phyloP scores from a whole-genome alignment of 805 yeast genomes.

The Crinitomyces ghanaensis region DNA sequence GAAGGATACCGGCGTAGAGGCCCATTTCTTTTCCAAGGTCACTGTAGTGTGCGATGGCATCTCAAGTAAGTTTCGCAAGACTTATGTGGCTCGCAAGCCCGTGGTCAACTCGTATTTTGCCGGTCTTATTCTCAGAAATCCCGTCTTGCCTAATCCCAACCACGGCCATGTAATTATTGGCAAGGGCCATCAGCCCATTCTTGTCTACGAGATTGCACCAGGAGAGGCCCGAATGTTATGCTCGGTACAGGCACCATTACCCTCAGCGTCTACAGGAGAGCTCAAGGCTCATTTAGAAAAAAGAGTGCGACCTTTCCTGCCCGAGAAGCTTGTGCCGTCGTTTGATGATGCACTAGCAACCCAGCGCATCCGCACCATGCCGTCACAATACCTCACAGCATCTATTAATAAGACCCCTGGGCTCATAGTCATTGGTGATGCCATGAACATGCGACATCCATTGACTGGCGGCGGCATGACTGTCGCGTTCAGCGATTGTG shows the following conservation, averaged over 20 bases:
- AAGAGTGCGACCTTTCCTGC: conserved; percentile 58
- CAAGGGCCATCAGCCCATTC: conserved; percentile 70
- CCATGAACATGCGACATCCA: conserved; percentile 96
- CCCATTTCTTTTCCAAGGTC: conserved; percentile 45
- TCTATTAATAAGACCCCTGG: conserved; percentile 58
- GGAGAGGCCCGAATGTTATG: conserved; percentile 80
- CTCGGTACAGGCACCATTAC: conserved; percentile 72
- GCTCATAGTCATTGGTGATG: conserved; percentile 76
- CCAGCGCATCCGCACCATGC: conserved; percentile 69
- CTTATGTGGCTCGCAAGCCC: conserved; percentile 54
- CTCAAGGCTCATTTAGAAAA: conserved; percentile 46
- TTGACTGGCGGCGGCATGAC: conserved; percentile 99
- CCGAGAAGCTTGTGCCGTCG: conserved; percentile 51
- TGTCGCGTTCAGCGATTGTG: conserved; percentile 84
- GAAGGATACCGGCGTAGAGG: conserved; percentile 26
- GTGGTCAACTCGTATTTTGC: conserved; percentile 72
- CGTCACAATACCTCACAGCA: conserved; percentile 84
- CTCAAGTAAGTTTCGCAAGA: conserved; percentile 81
- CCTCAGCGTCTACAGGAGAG: conserved; percentile 48
- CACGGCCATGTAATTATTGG: conserved; percentile 90
- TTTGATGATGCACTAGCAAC: conserved; percentile 52
- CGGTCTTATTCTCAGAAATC: conserved; percentile 66
- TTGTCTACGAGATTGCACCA: conserved; percentile 78
- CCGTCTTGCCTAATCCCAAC: conserved; percentile 58
- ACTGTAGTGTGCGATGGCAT: conserved; percentile 88